Evolutionary conservation across 2,329 filamentous ascomycete species (phyloP).

Genomic region (Ophiocordyceps camponoti-floridani): DNA sequence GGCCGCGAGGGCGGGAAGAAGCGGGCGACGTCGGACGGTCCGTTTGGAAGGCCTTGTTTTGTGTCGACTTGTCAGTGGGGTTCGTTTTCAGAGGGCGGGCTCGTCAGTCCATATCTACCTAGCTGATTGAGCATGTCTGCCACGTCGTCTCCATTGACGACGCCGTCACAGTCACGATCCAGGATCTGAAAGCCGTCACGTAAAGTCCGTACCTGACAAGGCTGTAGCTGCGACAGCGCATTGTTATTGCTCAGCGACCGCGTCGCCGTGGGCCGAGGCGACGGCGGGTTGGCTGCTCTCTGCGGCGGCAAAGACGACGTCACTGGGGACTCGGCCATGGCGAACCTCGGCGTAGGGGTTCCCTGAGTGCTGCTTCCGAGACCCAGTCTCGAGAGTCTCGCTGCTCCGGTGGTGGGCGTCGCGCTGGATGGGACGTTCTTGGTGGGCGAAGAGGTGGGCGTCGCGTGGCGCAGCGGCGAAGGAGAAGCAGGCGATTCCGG

Average conservation of each 20-base stretch:
- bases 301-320: constrained; percentile 18
- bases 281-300: constrained; percentile 6
- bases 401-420: constrained; percentile 3
- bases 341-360: constrained; percentile 18
- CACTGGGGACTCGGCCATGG: constrained; percentile 13
- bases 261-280: constrained; percentile 11
- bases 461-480: constrained; percentile 44
- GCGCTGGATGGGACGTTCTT: constrained; percentile 15
- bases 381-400: constrained; percentile 20
- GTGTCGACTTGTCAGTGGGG: constrained; percentile 3
- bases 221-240: constrained; percentile 55
- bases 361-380: constrained; percentile 17
- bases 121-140: constrained; percentile 75
- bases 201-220: constrained; percentile 69
- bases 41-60: constrained; percentile 63
- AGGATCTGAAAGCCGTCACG: constrained; percentile 88
- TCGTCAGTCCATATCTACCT: constrained; percentile 30
- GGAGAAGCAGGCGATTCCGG: constrained; percentile 48
- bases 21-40: constrained; percentile 48
- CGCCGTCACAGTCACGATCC: constrained; percentile 73
- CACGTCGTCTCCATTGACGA: constrained; percentile 67
- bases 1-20: constrained; percentile 66
- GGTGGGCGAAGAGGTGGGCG: constrained; percentile 43
- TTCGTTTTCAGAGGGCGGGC: not conserved
- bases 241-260: constrained; percentile 26